Percentiles rank a stretch among this genome's conserved stretches.
Conservation (phyloP, 2,329 filamentous ascomycete genomes). For the Aspergillus texensis region DNA sequence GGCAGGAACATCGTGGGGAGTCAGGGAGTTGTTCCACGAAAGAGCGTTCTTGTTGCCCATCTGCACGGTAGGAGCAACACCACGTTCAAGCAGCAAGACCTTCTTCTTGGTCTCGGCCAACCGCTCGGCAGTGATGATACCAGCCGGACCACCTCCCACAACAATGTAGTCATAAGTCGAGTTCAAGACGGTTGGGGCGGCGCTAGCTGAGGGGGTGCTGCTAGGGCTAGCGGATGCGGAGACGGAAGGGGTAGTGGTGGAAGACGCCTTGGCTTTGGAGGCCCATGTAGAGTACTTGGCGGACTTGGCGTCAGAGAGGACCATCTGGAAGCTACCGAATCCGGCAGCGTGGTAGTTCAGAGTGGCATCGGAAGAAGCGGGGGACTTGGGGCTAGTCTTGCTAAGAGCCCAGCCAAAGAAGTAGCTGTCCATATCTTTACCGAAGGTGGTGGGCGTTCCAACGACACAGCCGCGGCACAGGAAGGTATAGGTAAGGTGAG, state of each 20-base stretch:
- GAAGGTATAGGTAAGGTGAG: slow-evolving; percentile 24
- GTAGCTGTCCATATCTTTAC: slow-evolving; percentile 13
- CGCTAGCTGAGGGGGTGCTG: slow-evolving; percentile 14
- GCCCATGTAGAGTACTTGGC: slow-evolving; percentile 22
- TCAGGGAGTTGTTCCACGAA: slow-evolving; percentile 22
- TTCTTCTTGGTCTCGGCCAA: slow-evolving; percentile 22
- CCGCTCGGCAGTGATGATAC: slow-evolving; percentile 24
- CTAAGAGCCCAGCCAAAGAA: slow-evolving; percentile 22
- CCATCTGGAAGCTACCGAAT: slow-evolving; percentile 20
- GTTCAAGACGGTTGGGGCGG: slow-evolving; percentile 17
- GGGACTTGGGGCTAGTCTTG: slow-evolving; percentile 18
- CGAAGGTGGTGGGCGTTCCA: slow-evolving; percentile 19
- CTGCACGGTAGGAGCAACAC: slow-evolving; percentile 16
- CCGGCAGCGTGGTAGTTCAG: slow-evolving; percentile 21
- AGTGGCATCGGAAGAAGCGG: slow-evolving; percentile 14
- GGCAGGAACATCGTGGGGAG: slow-evolving; percentile 22
- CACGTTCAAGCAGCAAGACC: slow-evolving; percentile 24
- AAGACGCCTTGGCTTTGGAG: slow-evolving; percentile 15
- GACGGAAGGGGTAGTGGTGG: slow-evolving; percentile 9
- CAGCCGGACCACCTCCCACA: slow-evolving; percentile 24
- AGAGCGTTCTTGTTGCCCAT: slow-evolving; percentile 20
- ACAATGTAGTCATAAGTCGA: slow-evolving; percentile 26
- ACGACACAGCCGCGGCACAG: slow-evolving; percentile 20
- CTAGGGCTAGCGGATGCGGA: slow-evolving; percentile 9
- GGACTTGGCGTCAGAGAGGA: slow-evolving; percentile 18